These are phyloP conservation scores for Didymella pinodella DNA, from an alignment of 2,329 filamentous ascomycete species.

Conservation along the genomic window DNA sequence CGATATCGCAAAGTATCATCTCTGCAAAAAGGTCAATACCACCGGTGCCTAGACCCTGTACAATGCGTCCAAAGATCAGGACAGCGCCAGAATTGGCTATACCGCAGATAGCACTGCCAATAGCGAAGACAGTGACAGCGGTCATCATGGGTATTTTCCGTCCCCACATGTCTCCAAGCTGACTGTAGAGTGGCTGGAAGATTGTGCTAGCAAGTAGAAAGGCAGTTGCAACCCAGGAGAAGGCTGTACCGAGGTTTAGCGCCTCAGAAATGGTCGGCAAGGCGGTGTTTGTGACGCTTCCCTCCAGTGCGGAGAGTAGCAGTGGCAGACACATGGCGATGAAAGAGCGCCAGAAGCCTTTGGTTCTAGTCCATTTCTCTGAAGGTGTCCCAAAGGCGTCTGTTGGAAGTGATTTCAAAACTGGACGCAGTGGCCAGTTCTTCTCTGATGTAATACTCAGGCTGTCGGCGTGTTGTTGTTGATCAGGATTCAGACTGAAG, in stretches of 20 bases:
- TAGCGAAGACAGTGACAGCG: constrained; percentile 57
- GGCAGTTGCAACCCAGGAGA: constrained; percentile 39
- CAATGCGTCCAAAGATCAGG: constrained; percentile 63
- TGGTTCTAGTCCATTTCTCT: constrained; percentile 17
- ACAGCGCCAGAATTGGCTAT: constrained; percentile 54
- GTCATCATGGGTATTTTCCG: constrained; percentile 51
- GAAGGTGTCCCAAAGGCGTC: constrained; percentile 8
- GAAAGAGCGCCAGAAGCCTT: constrained; percentile 45
- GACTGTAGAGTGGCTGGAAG: constrained; percentile 61
- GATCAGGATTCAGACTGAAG: background rate
- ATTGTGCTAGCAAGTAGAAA: constrained; percentile 49
- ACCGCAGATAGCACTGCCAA: constrained; percentile 64
- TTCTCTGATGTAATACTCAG: background rate
- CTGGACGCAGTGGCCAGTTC: constrained; percentile 1
- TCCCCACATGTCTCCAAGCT: constrained; percentile 63
- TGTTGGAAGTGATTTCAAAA: constrained; percentile 2
- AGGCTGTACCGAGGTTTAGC: constrained; percentile 35
- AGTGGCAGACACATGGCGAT: constrained; percentile 40
- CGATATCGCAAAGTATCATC: constrained; percentile 61
- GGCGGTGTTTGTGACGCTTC: constrained; percentile 53
- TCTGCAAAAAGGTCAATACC: constrained; percentile 58
- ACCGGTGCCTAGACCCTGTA: constrained; percentile 63
- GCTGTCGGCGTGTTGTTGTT: background rate
- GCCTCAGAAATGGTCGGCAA: constrained; percentile 51
- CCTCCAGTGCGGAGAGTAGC: constrained; percentile 50